Conservation (phyloP, 1,284 basidiomycete genomes). For the Ustilago xerochloae region DNA sequence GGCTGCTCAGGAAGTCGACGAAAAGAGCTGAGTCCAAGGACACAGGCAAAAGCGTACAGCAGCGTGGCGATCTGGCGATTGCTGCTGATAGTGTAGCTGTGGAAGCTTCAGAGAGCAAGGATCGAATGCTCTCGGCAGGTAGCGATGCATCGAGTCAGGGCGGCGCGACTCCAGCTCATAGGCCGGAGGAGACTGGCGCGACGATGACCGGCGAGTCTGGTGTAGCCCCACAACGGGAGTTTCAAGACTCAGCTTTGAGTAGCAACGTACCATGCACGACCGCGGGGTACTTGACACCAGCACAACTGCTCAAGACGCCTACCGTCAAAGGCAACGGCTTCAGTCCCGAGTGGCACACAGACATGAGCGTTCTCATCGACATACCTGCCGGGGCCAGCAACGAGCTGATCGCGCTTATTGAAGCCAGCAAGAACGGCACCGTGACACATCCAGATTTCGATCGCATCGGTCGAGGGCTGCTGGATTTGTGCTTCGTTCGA, state of each 20-base stretch:
- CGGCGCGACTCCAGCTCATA: too few relatives aligned
- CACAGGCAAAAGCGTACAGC: too few relatives aligned
- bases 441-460: constrained; percentile 9
- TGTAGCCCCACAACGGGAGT: too few relatives aligned
- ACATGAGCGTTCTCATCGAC: constrained; percentile 53
- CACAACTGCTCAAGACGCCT: constrained; percentile 33
- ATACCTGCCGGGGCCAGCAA: constrained; percentile 49
- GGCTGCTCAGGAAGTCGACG: constrained; percentile 26
- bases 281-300: constrained; percentile 4
- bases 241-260: too few relatives aligned
- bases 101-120: too few relatives aligned
- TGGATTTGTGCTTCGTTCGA: constrained; percentile 65
- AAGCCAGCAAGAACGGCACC: constrained; percentile 13
- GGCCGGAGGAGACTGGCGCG: too few relatives aligned
- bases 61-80: constrained; percentile 1
- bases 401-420: constrained; percentile 23
- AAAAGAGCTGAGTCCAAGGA: not conserved
- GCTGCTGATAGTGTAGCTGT: too few relatives aligned
- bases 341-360: constrained; percentile 61
- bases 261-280: not conserved
- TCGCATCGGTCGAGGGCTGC: constrained; percentile 52
- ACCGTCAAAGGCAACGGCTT: constrained; percentile 61
- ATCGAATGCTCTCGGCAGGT: too few relatives aligned
- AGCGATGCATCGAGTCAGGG: too few relatives aligned
- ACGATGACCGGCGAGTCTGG: too few relatives aligned